phyloP scores from a whole-genome alignment of 352 stramenopile genomes.

The Phytophthora ramorum region DNA sequence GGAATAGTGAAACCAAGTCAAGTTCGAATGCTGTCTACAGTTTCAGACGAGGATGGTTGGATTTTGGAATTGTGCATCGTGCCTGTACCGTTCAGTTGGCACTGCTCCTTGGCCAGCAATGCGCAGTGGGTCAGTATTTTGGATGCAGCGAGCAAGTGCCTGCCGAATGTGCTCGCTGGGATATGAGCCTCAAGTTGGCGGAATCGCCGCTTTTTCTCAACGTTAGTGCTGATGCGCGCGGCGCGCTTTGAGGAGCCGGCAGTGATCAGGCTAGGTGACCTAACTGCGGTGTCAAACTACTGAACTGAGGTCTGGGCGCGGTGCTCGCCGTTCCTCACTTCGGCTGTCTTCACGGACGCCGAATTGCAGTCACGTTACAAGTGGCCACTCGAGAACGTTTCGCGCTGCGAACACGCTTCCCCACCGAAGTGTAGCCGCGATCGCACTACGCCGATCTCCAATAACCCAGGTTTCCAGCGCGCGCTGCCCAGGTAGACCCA shows the following conservation, averaged over 20 bases:
- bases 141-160: no score
- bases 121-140: no score
- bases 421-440: slow-evolving; percentile 13
- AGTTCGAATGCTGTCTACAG: not conserved
- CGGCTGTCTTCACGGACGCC: slow-evolving; percentile 16
- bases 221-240: slow-evolving; percentile 4
- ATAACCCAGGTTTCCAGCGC: not conserved
- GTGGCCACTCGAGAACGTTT: not conserved
- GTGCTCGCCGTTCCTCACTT: not conserved
- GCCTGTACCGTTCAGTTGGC: not conserved
- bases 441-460: not conserved
- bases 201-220: slow-evolving; percentile 15
- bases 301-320: not conserved
- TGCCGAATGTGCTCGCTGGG: slow-evolving; percentile 1
- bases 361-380: slow-evolving; percentile 4
- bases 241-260: not conserved
- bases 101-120: slow-evolving; percentile 12
- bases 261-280: slow-evolving; percentile 21
- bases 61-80: not conserved
- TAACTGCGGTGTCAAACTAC: slow-evolving; percentile 20
- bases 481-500: not conserved
- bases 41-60: not conserved
- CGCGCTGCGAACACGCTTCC: slow-evolving; percentile 5
- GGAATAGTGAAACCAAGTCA: slow-evolving; percentile 13
- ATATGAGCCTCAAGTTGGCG: slow-evolving; percentile 11